Evolutionary conservation across 1,284 basidiomycete genomes (phyloP).

Genomic region (Ustilago crameri): DNA sequence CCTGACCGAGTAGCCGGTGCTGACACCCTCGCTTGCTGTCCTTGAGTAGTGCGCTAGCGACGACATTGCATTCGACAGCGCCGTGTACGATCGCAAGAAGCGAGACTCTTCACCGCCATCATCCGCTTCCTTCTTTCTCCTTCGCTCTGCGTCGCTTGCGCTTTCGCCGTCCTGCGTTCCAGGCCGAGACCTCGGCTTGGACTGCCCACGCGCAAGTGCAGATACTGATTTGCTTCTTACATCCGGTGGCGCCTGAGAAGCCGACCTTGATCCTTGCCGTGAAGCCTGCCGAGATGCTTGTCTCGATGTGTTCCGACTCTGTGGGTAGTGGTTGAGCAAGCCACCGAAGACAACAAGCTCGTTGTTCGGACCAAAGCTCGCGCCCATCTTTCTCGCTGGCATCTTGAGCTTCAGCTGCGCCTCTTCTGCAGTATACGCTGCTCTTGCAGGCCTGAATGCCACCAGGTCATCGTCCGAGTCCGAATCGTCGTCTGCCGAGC

Average conservation of each 20-base stretch:
- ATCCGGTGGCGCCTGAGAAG: constrained; percentile 16
- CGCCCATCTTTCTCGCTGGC: constrained; percentile 38
- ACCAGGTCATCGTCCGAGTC: constrained; percentile 23
- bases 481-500: constrained; percentile 18
- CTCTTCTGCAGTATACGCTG: background rate
- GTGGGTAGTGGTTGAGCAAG: constrained; percentile 19
- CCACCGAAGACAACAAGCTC: constrained; percentile 50
- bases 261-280: constrained; percentile 11
- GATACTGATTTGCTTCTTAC: constrained; percentile 16
- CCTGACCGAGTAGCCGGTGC: constrained; percentile 42
- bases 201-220: constrained; percentile 16
- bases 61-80: constrained; percentile 54
- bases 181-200: constrained; percentile 11
- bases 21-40: constrained; percentile 28
- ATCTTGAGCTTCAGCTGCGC: constrained; percentile 28
- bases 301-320: constrained; percentile 25
- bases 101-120: constrained; percentile 35
- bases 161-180: constrained; percentile 7
- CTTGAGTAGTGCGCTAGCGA: constrained; percentile 44
- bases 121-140: constrained; percentile 6
- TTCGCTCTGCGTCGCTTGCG: constrained; percentile 7
- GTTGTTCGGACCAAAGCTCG: constrained; percentile 47
- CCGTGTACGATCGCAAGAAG: constrained; percentile 58
- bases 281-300: constrained; percentile 14
- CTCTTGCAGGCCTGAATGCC: constrained; percentile 22